Evolutionary conservation across 257 asterid species (phyloP), one percentile per base, ranked within the genome.

Genomic region (Fraxinus pennsylvanica): DNA sequence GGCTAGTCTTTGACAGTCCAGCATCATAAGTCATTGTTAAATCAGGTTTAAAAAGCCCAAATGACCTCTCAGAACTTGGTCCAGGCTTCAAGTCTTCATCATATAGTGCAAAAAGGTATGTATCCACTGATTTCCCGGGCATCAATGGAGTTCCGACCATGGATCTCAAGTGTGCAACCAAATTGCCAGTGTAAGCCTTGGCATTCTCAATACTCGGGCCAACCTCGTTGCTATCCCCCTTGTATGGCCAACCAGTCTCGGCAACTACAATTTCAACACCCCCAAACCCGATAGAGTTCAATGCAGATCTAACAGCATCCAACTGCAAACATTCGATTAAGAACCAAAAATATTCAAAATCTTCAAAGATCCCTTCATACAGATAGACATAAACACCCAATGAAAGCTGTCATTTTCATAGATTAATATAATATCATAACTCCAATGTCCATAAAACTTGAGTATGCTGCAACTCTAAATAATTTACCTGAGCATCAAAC

Each of bases 231-330:
- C 65, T 65, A 22, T 90, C 97, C 35, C 97, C 97, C 83, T 85
- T 89, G 86, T 87, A 89, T 25, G 97, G 97, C 97, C 97, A 92
- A 36, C 97, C 96, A 0, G 96, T 92, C 79, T 92, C 97, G 0
- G 96, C 96, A 43, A 92, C 86, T 59, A 86, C 89, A 22, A 92
- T 89, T 82, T 90, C 97, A 21, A 92, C 94, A 3, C 84, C 91
- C 76, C 79, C 80, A 84, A 86, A 90, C 2, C 92, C 97, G 82
- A 90, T 79, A 0, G 79, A 83, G 9, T 90, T 85, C 27, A 92
- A 39, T 10, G 96, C 94, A 25, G 90, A 80, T 78, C 92, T 84
- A 8, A 92, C 82, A 9, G 94, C 91, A 85, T 92, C 97, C 80
- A 92, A 72, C 97, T 88, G 74, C 74, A 80, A 0, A 67, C 12